Base-by-base conservation (phyloP, 1,284 basidiomycete genomes). In the Rhodofomes roseus region DNA sequence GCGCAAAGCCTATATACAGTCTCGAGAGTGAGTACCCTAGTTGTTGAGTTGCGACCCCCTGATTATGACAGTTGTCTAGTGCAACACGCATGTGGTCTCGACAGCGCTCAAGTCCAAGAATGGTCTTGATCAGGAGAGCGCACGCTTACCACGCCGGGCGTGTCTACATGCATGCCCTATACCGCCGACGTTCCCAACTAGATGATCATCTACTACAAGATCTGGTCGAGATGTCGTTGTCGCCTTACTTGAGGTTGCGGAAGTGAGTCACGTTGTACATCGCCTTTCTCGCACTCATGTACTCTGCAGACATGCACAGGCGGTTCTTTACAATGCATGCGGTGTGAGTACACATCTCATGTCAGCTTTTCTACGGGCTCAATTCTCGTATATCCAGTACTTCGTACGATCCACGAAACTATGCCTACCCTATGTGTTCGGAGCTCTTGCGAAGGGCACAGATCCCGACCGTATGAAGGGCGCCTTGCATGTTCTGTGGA, bases 381-480 rank as follows among this genome's bases (percentile, higher is more conserved):
- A 1, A 8, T 2, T 1, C 22, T 11, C 2, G 5, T 23, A 48
- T 37, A 11, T 34, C 22, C 66, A 92, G 84, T 88, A 90, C 68
- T 98, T 91, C 67, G 82, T 94, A 58, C 89, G 95, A 46, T 90
- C 93, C 1, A 91, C 90, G 61, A 81, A 87, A 61, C 83, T 90
- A 63, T 84, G 83, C 55, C 79, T 94, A 56, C 89, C 92, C 1
- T 79, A 79, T 25, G 76, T 96, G 37, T 89, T 96, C 67, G 81
- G 87, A 44, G 87, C 92, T 0, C 72, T 93, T 50, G 74, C 78
- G 57, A 89, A 87, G 68, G 93, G 90, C 5, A 88, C 82, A 61
- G 92, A 95, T 68, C 93, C 95, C 23, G 96, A 98, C 75, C 83
- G 90, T 54, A 97, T 97, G 87, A 99, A 99, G 73, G 92, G 93